Evolutionary conservation across 2,329 filamentous ascomycete genomes (phyloP).

Genomic region (Alternaria ventricosa): DNA sequence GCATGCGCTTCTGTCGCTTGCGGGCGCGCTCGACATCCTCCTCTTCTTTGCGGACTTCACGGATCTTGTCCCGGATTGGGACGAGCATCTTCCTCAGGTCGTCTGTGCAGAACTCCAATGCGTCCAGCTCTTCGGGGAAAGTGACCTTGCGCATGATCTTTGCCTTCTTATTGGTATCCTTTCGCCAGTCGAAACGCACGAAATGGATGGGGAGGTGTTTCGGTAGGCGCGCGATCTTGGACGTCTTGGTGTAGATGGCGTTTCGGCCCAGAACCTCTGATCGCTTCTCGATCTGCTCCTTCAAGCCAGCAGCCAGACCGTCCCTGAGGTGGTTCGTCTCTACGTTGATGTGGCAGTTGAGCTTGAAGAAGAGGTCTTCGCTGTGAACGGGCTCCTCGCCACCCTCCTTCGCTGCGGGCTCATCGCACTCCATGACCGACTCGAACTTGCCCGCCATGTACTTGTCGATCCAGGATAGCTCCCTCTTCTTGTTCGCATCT

Average conservation of each 20-base stretch:
- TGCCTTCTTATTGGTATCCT: slow-evolving; percentile 94
- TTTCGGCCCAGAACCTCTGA: slow-evolving; percentile 80
- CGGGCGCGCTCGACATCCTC: slow-evolving; percentile 89
- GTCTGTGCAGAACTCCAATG: slow-evolving; percentile 94
- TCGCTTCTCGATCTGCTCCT: slow-evolving; percentile 89
- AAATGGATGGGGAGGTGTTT: slow-evolving; percentile 98
- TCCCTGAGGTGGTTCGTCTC: slow-evolving; percentile 90
- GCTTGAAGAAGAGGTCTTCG: slow-evolving; percentile 83
- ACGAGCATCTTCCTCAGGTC: slow-evolving; percentile 81
- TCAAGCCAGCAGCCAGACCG: slow-evolving; percentile 80
- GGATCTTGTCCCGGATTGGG: slow-evolving; percentile 94
- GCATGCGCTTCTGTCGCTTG: slow-evolving; percentile 84
- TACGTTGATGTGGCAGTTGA: slow-evolving; percentile 92
- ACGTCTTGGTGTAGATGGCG: slow-evolving; percentile 86
- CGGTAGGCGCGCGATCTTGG: slow-evolving; percentile 86
- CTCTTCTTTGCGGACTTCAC: slow-evolving; percentile 93
- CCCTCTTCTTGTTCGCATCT: slow-evolving; percentile 42
- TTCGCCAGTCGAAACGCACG: slow-evolving; percentile 97
- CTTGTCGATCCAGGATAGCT: slow-evolving; percentile 81
- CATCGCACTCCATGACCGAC: slow-evolving; percentile 81
- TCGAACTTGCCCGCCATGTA: slow-evolving; percentile 87
- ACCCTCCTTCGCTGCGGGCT: slow-evolving; percentile 74
- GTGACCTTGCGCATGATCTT: slow-evolving; percentile 99
- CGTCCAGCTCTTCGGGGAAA: slow-evolving; percentile 91
- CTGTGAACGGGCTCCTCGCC: slow-evolving; percentile 73